Base-by-base conservation (phyloP, 1,284 basidiomycete species). In the Ganoderma lingzhi region DNA sequence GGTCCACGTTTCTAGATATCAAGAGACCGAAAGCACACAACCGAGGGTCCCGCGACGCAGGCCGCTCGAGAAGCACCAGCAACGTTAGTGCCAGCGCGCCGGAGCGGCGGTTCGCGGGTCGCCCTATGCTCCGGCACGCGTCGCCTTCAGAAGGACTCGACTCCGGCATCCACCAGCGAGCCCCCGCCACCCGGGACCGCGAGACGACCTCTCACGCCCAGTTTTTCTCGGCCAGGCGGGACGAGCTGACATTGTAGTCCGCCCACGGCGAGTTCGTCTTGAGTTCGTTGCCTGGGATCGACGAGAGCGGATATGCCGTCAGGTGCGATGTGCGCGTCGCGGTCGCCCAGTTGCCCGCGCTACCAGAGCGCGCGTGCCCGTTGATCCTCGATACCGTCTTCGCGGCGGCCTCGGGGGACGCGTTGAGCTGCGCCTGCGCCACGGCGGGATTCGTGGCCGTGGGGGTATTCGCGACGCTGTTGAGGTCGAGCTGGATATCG, bases 311-410 rank as follows among this genome's bases (percentile, higher is more conserved):
- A 73, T 88, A 91, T 17, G 89, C 84, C 32, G 81, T 74, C 56
- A 85, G 83, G 76, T 86, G 85, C 76, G 48, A 14, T 76, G 81
- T 84, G 62, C 89, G 86, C 28, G 88, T 79, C 73, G 91, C 83
- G 74, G 81, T 86, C 58, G 84, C 89, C 92, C 92, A 93, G 77
- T 93, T 93, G 42, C 92, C 91, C 39, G 90, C 89, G 78, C 92
- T 93, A 63, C 92, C 92, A 48, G 91, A 88, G 70, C 92, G 89
- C 69, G 88, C 87, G 76, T 94, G 92, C 6, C 90, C 90, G 70
- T 84, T 86, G 41, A 83, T 82, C 66, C 90, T 87, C 60, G 74
- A 64, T 19, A 67, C 56, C 66, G 73, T 75, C 45, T 48, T 48
- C 45, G 45, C 19, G 51, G 73, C 71, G 10, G 75, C 66, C 69